Conservation (phyloP, 495 filamentous ascomycete genomes). For the Achaetomiella virescens region DNA sequence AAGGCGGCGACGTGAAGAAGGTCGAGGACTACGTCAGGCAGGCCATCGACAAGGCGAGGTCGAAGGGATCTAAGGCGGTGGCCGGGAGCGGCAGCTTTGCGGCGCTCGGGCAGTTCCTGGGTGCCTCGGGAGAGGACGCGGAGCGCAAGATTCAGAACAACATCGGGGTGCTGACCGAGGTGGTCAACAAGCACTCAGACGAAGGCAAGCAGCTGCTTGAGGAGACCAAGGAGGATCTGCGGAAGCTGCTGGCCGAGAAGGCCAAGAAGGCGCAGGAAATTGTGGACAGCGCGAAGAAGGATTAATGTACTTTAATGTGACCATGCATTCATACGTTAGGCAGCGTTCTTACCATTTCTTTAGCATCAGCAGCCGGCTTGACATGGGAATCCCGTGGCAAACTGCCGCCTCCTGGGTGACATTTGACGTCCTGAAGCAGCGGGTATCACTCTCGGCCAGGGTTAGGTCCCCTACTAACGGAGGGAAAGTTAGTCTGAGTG, state of each 20-base stretch:
- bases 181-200: constrained; percentile 51
- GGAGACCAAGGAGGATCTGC: constrained; percentile 52
- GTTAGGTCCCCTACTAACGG: no score
- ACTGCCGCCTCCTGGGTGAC: no score
- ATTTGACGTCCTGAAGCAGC: no score
- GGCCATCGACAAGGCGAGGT: constrained; percentile 48
- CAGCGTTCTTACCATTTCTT: no score
- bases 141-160: constrained; percentile 50
- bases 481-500: no score
- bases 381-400: no score
- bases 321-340: no score
- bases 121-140: constrained; percentile 22
- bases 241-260: constrained; percentile 38
- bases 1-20: constrained; percentile 48
- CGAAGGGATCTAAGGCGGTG: constrained; percentile 23
- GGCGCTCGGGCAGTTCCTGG: constrained; percentile 18
- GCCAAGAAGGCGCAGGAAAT: constrained; percentile 38
- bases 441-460: no score
- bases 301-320: constrained; percentile 6
- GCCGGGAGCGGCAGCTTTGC: constrained; percentile 11
- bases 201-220: constrained; percentile 56
- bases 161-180: constrained; percentile 46
- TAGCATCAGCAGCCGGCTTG: constrained; percentile 2
- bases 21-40: constrained; percentile 54
- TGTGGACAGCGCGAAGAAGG: constrained; percentile 30